phyloP scores from a whole-genome alignment of 345 rosid species.

The Trapa bicornis region DNA sequence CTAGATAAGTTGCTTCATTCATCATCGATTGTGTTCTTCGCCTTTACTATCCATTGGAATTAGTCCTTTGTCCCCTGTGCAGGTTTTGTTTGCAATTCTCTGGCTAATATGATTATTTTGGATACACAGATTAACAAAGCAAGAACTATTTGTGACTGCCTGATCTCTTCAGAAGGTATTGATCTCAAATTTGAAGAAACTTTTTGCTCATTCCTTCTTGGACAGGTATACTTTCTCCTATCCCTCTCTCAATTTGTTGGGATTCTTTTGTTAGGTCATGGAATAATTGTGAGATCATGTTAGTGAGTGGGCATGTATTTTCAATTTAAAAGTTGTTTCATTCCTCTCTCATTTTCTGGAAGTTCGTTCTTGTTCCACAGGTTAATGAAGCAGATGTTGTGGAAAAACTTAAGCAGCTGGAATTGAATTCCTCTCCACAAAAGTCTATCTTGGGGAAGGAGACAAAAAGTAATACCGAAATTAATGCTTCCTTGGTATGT shows the following conservation, averaged over 20 bases:
- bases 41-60: neutral
- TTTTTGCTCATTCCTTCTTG: conserved; percentile 71
- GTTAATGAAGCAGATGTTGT: conserved; percentile 60
- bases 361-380: conserved; percentile 28
- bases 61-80: neutral
- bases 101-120: conserved; percentile 5
- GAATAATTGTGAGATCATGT: neutral
- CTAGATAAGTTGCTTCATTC: neutral
- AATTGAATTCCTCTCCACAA: conserved; percentile 36
- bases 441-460: conserved; percentile 43
- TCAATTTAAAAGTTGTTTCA: neutral
- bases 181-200: conserved; percentile 90
- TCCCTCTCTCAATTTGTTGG: neutral
- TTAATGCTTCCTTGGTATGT: conserved; percentile 51
- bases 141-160: conserved; percentile 60
- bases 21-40: too few relatives aligned
- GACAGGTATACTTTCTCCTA: conserved; percentile 43
- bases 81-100: neutral
- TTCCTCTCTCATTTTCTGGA: neutral
- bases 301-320: neutral
- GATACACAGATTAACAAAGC: conserved; percentile 63
- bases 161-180: conserved; percentile 66
- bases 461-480: conserved; percentile 27
- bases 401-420: conserved; percentile 60
- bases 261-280: neutral